These are phyloP conservation scores for Ophiostoma sp. DNA, from an alignment of 2,329 filamentous ascomycete genomes.

Conservation along the genomic window DNA sequence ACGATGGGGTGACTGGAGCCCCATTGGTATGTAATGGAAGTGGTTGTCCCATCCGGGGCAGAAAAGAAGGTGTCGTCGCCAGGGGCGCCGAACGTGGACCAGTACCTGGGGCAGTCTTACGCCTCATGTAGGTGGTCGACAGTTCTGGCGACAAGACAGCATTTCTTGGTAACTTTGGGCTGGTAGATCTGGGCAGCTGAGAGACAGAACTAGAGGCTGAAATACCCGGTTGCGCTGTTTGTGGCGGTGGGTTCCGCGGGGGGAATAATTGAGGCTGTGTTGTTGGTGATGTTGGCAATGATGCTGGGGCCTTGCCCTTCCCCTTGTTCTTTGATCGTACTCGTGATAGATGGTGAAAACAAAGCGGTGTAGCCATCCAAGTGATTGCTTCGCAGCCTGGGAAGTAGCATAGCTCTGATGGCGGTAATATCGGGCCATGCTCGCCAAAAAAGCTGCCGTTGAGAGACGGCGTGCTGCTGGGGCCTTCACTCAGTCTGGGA, in stretches of 20 bases:
- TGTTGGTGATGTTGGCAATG: neutral
- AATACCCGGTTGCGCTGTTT: neutral
- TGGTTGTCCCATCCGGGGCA: no score
- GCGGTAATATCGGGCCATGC: neutral
- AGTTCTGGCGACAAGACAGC: neutral
- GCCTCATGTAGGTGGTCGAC: conserved; percentile 5
- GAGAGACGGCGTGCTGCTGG: neutral
- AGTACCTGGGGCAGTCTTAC: conserved; percentile 18
- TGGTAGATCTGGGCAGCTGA: neutral
- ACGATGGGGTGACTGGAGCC: neutral
- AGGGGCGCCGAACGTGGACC: neutral
- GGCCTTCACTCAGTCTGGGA: neutral
- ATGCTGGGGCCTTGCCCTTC: neutral
- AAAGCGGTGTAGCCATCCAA: conserved; percentile 6
- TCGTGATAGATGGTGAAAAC: neutral
- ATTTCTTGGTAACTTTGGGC: neutral
- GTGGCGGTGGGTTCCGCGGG: neutral
- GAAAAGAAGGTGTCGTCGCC: neutral
- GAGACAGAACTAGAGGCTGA: neutral
- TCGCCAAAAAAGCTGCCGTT: neutral
- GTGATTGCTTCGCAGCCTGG: neutral
- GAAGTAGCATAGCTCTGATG: neutral
- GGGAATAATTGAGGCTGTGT: neutral
- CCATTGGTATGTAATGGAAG: neutral
- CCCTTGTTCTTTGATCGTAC: neutral